These are phyloP conservation scores for Leccinellum luteum DNA, from an alignment of 768 basidiomycete genomes.

Conservation along the genomic window DNA sequence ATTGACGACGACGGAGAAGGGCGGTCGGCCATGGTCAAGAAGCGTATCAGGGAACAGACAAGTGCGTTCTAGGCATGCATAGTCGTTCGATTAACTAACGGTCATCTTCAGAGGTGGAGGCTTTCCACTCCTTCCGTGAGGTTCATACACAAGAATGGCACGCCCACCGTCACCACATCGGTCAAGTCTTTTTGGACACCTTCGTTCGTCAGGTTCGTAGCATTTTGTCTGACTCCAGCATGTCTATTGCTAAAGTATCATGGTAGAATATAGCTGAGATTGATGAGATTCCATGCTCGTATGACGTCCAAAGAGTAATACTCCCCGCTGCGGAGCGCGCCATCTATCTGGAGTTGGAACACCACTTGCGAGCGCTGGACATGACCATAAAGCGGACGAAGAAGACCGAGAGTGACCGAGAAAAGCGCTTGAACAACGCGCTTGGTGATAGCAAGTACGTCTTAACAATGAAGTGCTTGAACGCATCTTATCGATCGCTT, in stretches of 20 bases:
- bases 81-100: constrained; percentile 16
- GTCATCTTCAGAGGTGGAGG: constrained; percentile 64
- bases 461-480: neutral
- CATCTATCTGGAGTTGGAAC: constrained; percentile 92
- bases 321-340: constrained; percentile 93
- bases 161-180: constrained; percentile 76
- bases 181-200: constrained; percentile 76
- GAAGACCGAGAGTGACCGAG: constrained; percentile 74
- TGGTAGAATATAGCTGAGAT: constrained; percentile 91
- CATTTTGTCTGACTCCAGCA: neutral
- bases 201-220: constrained; percentile 78
- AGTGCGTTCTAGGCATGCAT: constrained; percentile 41
- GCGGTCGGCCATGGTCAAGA: constrained; percentile 70
- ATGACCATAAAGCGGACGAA: constrained; percentile 74
- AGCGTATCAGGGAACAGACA: constrained; percentile 80
- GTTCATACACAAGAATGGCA: constrained; percentile 93
- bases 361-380: constrained; percentile 86
- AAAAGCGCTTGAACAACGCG: constrained; percentile 81
- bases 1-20: constrained; percentile 87
- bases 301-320: constrained; percentile 57
- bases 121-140: constrained; percentile 96
- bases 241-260: constrained; percentile 8
- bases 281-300: constrained; percentile 85
- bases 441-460: constrained; percentile 83
- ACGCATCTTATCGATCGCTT: constrained; percentile 2